Percentiles rank a stretch among this genome's conserved stretches.
These are phyloP conservation scores for Verticillium klebahnii DNA, from an alignment of 2,329 filamentous ascomycete species.

Conservation along the genomic window DNA sequence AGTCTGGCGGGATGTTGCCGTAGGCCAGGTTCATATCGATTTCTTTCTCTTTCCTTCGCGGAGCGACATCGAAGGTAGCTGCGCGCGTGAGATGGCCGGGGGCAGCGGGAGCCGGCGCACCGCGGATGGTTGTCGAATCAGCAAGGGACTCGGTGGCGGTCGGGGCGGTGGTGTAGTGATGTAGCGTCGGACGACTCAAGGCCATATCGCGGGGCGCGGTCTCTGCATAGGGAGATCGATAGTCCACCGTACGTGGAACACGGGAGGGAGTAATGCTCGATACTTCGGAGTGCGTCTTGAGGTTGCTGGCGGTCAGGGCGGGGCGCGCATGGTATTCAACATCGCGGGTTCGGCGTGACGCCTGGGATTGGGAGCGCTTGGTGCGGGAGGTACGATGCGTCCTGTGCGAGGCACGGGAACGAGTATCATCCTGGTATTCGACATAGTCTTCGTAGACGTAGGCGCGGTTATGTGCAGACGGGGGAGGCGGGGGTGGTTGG, in stretches of 20 bases:
- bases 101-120: slow-evolving; percentile 4
- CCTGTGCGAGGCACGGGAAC: slow-evolving; percentile 33
- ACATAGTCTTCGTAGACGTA: slow-evolving; percentile 26
- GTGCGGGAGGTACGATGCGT: slow-evolving; percentile 33
- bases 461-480: slow-evolving; percentile 11
- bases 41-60: slow-evolving; percentile 37
- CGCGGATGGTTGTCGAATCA: neutral
- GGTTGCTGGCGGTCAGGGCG: slow-evolving; percentile 47
- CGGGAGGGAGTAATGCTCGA: slow-evolving; percentile 42
- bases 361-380: slow-evolving; percentile 23
- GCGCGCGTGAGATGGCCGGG: neutral
- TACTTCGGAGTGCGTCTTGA: slow-evolving; percentile 48
- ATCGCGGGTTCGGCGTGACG: slow-evolving; percentile 6
- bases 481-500: slow-evolving; percentile 12
- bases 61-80: slow-evolving; percentile 8
- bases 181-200: slow-evolving; percentile 18
- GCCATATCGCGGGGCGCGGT: slow-evolving; percentile 38
- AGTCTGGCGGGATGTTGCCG: slow-evolving; percentile 71
- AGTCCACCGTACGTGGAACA: slow-evolving; percentile 28
- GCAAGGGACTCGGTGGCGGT: slow-evolving; percentile 18
- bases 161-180: slow-evolving; percentile 16
- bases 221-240: slow-evolving; percentile 37
- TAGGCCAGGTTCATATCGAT: slow-evolving; percentile 94
- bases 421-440: slow-evolving; percentile 28
- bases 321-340: slow-evolving; percentile 19